A percentile compares a stretch with the other conserved stretches of the same genome.
Evolutionary conservation across 1,284 basidiomycete species (phyloP).

Genomic region (Volvariella surrecta): DNA sequence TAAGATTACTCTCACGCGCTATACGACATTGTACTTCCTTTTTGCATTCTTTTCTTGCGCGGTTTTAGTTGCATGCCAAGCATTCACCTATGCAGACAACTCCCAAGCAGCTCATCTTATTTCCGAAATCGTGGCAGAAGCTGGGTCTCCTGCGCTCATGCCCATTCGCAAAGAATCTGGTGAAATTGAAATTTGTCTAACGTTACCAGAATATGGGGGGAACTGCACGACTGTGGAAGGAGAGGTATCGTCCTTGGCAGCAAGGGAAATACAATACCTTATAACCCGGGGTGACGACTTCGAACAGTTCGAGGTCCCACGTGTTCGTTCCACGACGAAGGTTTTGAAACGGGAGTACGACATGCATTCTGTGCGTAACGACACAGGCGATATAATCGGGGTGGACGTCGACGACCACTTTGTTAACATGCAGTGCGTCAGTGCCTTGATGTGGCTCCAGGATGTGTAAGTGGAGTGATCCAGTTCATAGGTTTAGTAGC

Average conservation of each 20-base stretch:
- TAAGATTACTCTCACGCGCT: constrained; percentile 32
- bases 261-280: too few species aligned
- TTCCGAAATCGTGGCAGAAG: neutral
- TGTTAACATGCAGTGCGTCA: constrained; percentile 17
- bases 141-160: constrained; percentile 2
- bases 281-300: too few species aligned
- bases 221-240: constrained; percentile 8
- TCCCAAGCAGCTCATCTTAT: constrained; percentile 21
- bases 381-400: neutral
- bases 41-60: constrained; percentile 30
- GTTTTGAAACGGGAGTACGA: too few species aligned
- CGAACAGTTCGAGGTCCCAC: too few species aligned
- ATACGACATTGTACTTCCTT: constrained; percentile 34
- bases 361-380: neutral
- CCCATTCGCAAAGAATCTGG: neutral
- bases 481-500: neutral
- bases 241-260: too few species aligned
- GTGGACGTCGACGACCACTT: constrained; percentile 5
- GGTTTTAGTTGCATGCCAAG: constrained; percentile 27
- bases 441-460: constrained; percentile 32
- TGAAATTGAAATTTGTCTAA: constrained; percentile 4
- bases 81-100: constrained; percentile 24
- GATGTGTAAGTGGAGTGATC: constrained; percentile 22
- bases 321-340: too few species aligned
- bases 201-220: constrained; percentile 7